A percentile compares a stretch with the other conserved stretches of the same genome.
Evolutionary conservation across 306 rosid species (phyloP).

Genomic region (Sicyos edulis): DNA sequence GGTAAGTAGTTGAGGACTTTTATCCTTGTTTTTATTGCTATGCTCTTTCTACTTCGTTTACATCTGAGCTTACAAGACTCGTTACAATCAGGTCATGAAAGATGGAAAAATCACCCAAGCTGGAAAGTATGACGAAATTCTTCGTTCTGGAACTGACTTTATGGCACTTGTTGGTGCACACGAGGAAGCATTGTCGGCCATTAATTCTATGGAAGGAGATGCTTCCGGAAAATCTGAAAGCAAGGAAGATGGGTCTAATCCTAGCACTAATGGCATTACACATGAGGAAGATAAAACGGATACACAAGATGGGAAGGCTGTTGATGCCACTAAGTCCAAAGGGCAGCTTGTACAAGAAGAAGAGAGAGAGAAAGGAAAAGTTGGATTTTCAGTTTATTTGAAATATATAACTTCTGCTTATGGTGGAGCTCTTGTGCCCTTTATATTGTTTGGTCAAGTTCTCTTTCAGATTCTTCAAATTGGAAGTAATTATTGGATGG

Average conservation of each 20-base stretch:
- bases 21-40: background rate
- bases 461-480: constrained; percentile 72
- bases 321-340: constrained; percentile 31
- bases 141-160: constrained; percentile 56
- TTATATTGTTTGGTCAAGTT: constrained; percentile 56
- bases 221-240: constrained; percentile 25
- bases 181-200: constrained; percentile 58
- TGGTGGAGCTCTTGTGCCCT: constrained; percentile 77
- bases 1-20: constrained; percentile 35
- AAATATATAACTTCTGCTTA: constrained; percentile 60
- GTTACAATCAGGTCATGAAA: constrained; percentile 62
- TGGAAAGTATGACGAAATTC: constrained; percentile 65
- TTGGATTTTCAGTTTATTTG: constrained; percentile 67
- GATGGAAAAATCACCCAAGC: constrained; percentile 67
- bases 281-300: constrained; percentile 33
- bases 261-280: constrained; percentile 24
- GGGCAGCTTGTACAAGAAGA: constrained; percentile 86
- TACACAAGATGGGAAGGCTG: constrained; percentile 33
- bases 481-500: constrained; percentile 93
- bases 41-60: background rate
- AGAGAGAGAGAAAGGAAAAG: constrained; percentile 86
- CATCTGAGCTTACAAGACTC: background rate
- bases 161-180: constrained; percentile 89
- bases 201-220: constrained; percentile 35
- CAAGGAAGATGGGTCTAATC: constrained; percentile 26